Evolutionary conservation across 495 filamentous ascomycete genomes (phyloP), one percentile per base, ranked within the genome.

Genomic region (Tetracladium setigerum): DNA sequence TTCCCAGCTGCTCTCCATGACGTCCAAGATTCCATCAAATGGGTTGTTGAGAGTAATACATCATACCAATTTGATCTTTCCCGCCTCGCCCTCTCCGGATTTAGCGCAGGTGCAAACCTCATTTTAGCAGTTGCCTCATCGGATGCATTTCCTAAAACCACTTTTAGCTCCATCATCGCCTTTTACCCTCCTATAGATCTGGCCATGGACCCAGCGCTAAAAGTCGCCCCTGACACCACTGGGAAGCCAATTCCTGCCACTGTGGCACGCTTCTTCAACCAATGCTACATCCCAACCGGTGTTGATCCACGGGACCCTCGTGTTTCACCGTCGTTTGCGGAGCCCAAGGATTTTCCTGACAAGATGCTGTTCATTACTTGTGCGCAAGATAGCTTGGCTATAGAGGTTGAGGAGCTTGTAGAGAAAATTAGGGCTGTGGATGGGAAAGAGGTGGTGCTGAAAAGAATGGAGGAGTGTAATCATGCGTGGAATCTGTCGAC

Each of bases 1-100:
- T 78, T 71, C 44, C 73, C 73, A 5, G 59, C 62, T 3, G 57
- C 66, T 31, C 49, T 67, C 11, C 51, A 76, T 24, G 74, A 78
- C 55, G 59, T 62, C 47, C 73, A 68, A 64, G 72, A 76, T 52
- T 66, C 65, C 11, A 50, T 73, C 36, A 58, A 67, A 53, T 75
- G 73, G 72, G 61, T 73, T 4, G 55, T 59, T 16, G 44, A 36
- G 34, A 33, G 38, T 19, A 55, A 64, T 2, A 55, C 62, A 4
- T 55, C 62, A 16, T 73, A 68, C 34, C 22, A 49, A 27, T 27
- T 27, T 7, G 61, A 71, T 37, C 34, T 42, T 9, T 53, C 59
- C 4, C 64, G 57, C 3, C 38, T 73, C 13, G 66, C 69, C 12
- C 41, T 71, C 14, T 71, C 67, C 9, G 71, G 69, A 5, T 74